Conservation (phyloP, 371 early-diverging fungal species). For the Mucor irregularis region DNA sequence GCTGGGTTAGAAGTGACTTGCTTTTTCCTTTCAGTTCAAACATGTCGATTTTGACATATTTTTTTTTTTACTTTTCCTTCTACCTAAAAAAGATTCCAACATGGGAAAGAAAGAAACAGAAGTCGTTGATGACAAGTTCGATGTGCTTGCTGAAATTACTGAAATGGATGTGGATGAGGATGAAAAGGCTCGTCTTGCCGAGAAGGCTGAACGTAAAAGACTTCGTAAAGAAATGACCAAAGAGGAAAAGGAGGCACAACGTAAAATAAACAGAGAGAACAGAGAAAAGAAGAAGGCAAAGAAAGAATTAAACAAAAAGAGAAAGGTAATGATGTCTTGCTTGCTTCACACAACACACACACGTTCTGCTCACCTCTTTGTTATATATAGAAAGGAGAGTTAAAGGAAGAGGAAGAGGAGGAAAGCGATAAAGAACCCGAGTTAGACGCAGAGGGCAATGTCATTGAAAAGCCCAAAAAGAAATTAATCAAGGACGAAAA, state of each 20-base stretch:
- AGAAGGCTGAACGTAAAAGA: constrained; percentile 24
- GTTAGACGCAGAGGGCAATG: constrained; percentile 21
- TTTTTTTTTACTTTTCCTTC: constrained; percentile 2
- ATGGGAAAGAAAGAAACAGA: constrained; percentile 18
- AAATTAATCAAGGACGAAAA: constrained; percentile 26
- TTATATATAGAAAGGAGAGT: constrained; percentile 36
- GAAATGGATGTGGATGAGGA: constrained; percentile 14
- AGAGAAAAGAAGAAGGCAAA: constrained; percentile 45
- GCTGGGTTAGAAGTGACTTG: constrained; percentile 8
- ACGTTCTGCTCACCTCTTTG: no score
- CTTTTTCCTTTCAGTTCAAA: not conserved
- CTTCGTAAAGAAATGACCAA: constrained; percentile 18
- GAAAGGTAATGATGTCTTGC: constrained; percentile 34
- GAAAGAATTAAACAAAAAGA: constrained; percentile 46
- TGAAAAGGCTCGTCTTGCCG: constrained; percentile 11
- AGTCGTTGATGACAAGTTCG: constrained; percentile 25
- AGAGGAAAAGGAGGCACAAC: constrained; percentile 45
- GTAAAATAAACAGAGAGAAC: constrained; percentile 41
- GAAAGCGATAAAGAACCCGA: constrained; percentile 14
- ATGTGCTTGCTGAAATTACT: constrained; percentile 21
- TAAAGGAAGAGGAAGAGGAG: constrained; percentile 29
- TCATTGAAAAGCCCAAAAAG: constrained; percentile 32
- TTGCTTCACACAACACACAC: no score
- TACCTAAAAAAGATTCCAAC: not conserved
- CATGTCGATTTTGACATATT: constrained; percentile 2